Conservation (phyloP, 768 basidiomycete species). For the Hypholoma sublateritium region DNA sequence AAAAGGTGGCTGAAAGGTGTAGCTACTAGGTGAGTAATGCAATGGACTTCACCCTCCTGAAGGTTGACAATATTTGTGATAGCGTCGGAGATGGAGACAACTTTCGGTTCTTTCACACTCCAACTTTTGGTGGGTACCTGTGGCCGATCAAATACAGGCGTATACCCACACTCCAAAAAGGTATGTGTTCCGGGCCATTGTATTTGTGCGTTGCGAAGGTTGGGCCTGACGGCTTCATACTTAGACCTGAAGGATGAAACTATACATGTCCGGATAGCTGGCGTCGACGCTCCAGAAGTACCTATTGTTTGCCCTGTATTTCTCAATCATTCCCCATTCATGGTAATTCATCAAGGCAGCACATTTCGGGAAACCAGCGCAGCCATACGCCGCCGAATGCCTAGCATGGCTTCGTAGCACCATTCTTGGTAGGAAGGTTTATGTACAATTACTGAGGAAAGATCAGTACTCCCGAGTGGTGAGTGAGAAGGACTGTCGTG, state of each 20-base stretch:
- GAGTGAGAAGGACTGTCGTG: conserved; percentile 23
- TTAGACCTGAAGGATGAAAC: conserved; percentile 79
- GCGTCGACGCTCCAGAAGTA: conserved; percentile 93
- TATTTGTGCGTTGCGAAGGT: background rate
- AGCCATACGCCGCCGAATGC: conserved; percentile 74
- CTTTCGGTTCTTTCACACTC: conserved; percentile 86
- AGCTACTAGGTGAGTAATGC: conserved; percentile 66
- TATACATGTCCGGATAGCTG: conserved; percentile 84
- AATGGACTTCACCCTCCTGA: background rate
- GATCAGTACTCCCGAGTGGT: conserved; percentile 89
- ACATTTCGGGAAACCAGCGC: conserved; percentile 82
- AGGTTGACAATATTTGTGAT: background rate
- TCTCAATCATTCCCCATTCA: background rate
- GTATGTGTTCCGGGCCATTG: conserved; percentile 27
- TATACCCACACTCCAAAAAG: conserved; percentile 60
- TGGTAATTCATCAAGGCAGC: conserved; percentile 45
- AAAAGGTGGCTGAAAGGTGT: conserved; percentile 74
- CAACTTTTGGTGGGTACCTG: conserved; percentile 63
- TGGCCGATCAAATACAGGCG: conserved; percentile 71
- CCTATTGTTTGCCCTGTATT: background rate
- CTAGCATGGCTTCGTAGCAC: conserved; percentile 65
- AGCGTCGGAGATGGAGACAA: conserved; percentile 90
- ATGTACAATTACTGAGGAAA: conserved; percentile 68
- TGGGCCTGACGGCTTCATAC: background rate
- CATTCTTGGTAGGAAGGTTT: conserved; percentile 59